Conservation (phyloP, 331 rosid genomes). For the Quercus tomentella region DNA sequence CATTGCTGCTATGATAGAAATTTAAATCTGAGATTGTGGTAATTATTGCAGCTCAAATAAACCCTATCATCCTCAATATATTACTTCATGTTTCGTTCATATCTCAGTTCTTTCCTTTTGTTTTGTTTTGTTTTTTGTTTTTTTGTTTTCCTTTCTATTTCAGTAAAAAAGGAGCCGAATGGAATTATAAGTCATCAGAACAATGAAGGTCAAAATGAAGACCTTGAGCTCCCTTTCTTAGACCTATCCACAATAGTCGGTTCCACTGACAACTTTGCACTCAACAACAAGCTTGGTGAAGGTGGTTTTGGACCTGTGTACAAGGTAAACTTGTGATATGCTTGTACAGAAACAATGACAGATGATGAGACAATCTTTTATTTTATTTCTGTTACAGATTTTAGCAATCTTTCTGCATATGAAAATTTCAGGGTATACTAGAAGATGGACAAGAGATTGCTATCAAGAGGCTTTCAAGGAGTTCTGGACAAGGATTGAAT, state of each 20-base stretch:
- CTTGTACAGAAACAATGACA: too few species aligned
- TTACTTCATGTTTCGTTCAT: too few species aligned
- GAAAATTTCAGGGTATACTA: constrained; percentile 22
- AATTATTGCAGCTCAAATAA: too few species aligned
- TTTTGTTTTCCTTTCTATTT: not conserved
- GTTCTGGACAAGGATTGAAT: constrained; percentile 22
- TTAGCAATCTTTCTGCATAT: not conserved
- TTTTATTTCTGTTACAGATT: not conserved
- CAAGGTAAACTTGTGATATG: constrained; percentile 14
- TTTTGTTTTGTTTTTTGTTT: not conserved
- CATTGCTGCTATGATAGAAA: too few species aligned
- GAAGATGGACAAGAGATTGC: constrained; percentile 24
- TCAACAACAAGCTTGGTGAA: constrained; percentile 34
- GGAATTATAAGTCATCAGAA: not conserved
- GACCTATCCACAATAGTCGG: constrained; percentile 14
- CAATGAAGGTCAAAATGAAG: constrained; percentile 16
- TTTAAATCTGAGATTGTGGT: too few species aligned
- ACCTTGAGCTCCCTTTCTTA: constrained; percentile 37
- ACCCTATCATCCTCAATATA: too few species aligned
- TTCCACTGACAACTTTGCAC: constrained; percentile 32
- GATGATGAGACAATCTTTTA: too few species aligned
- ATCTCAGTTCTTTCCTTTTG: not conserved
- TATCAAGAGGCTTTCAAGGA: constrained; percentile 29
- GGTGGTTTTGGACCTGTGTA: constrained; percentile 45
- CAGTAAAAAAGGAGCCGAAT: not conserved